A percentile compares a stretch with the other conserved stretches of the same genome.
phyloP scores from a whole-genome alignment of 176 grass and related monocot genomes.

The Alloteropsis semialata region DNA sequence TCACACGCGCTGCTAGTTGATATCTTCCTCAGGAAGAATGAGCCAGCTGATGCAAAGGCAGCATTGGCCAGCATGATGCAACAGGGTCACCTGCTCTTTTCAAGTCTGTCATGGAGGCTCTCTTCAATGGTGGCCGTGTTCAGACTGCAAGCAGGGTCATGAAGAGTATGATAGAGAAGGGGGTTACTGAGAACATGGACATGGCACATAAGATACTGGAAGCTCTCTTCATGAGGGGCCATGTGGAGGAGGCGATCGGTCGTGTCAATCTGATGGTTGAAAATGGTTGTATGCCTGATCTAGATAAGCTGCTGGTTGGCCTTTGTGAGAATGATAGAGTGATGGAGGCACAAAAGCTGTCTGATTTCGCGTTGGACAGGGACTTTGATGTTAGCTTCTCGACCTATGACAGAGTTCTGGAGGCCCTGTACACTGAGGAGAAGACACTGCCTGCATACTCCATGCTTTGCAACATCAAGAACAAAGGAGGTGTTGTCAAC shows the following conservation, averaged over 20 bases:
- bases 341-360: constrained; percentile 79
- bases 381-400: constrained; percentile 75
- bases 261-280: constrained; percentile 75
- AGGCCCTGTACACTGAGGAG: constrained; percentile 66
- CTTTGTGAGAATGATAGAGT: constrained; percentile 72
- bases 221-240: constrained; percentile 75
- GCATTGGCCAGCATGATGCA: constrained; percentile 92
- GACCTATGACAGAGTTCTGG: constrained; percentile 75
- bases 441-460: constrained; percentile 78
- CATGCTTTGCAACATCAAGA: constrained; percentile 96
- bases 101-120: constrained; percentile 67
- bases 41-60: constrained; percentile 69
- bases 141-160: constrained; percentile 93
- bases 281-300: constrained; percentile 68
- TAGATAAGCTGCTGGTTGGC: constrained; percentile 56
- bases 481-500: constrained; percentile 67
- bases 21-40: constrained; percentile 75
- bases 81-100: constrained; percentile 81
- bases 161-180: constrained; percentile 96
- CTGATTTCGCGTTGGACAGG: constrained; percentile 74
- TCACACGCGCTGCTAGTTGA: constrained; percentile 61
- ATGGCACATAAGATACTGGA: constrained; percentile 74
- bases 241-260: constrained; percentile 84
- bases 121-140: constrained; percentile 56
- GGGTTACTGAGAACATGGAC: constrained; percentile 83